Conservation (phyloP, 176 grass and related monocot genomes). For the Carex littledalei region DNA sequence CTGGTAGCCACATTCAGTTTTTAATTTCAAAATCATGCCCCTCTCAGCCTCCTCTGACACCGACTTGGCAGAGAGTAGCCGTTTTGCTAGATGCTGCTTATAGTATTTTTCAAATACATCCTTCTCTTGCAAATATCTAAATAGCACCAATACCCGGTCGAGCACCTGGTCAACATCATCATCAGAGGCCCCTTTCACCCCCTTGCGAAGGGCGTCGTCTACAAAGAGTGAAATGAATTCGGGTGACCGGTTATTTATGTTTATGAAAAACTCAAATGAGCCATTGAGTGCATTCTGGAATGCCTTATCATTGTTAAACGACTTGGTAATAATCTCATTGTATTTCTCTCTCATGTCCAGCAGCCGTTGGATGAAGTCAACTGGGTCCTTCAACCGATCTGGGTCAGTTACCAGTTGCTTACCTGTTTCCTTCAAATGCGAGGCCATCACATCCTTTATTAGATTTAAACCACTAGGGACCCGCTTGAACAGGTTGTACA, state of each 20-base stretch:
- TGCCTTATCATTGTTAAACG: slow-evolving; percentile 71
- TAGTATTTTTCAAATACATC: slow-evolving; percentile 89
- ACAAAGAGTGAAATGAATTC: slow-evolving; percentile 87
- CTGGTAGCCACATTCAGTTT: slow-evolving; percentile 78
- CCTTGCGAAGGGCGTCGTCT: slow-evolving; percentile 81
- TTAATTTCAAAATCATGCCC: slow-evolving; percentile 74
- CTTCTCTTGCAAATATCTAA: slow-evolving; percentile 85
- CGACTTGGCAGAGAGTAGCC: slow-evolving; percentile 53
- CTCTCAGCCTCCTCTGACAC: slow-evolving; percentile 67
- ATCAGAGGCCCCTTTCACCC: slow-evolving; percentile 60
- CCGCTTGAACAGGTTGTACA: slow-evolving; percentile 61
- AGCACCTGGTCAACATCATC: slow-evolving; percentile 67
- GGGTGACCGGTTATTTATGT: slow-evolving; percentile 72
- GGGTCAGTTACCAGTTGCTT: slow-evolving; percentile 69
- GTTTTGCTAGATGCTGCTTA: slow-evolving; percentile 70
- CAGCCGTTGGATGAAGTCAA: slow-evolving; percentile 73
- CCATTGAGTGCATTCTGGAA: slow-evolving; percentile 74
- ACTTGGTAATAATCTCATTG: slow-evolving; percentile 53
- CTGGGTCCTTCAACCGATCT: slow-evolving; percentile 73
- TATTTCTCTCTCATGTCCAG: slow-evolving; percentile 71
- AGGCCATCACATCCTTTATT: slow-evolving; percentile 65
- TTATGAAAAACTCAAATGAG: slow-evolving; percentile 79
- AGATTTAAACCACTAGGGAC: slow-evolving; percentile 47
- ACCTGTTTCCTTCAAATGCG: slow-evolving; percentile 61
- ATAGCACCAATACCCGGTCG: slow-evolving; percentile 75